Conservation (phyloP, 2,329 filamentous ascomycete species). For the Monosporascus sp. region DNA sequence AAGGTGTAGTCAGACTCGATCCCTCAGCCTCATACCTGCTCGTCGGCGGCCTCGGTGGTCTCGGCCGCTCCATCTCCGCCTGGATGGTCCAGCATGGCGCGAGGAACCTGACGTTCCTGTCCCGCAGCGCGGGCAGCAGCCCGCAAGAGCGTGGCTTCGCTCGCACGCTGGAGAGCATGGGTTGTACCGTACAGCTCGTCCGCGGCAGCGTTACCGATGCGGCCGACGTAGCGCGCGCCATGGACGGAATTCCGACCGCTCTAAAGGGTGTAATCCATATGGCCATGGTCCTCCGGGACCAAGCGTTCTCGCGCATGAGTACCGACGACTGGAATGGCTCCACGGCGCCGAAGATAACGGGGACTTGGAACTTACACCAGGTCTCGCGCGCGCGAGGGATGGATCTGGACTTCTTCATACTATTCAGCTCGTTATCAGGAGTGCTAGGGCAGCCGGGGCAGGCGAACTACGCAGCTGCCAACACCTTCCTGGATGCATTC, state of each 20-base stretch:
- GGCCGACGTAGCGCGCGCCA: background rate
- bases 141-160: constrained; percentile 2
- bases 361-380: too few species aligned
- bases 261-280: too few species aligned
- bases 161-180: constrained; percentile 9
- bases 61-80: constrained; percentile 27
- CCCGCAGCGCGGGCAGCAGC: background rate
- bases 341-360: too few species aligned
- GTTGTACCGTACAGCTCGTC: constrained; percentile 7
- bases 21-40: constrained; percentile 25
- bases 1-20: background rate
- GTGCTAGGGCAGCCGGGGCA: constrained; percentile 18
- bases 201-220: constrained; percentile 7
- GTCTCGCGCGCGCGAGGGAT: background rate
- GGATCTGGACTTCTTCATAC: constrained; percentile 28
- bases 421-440: constrained; percentile 17
- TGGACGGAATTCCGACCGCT: too few species aligned
- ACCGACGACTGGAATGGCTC: too few species aligned
- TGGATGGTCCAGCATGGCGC: constrained; percentile 31
- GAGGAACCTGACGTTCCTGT: constrained; percentile 18
- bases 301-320: too few species aligned
- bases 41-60: constrained; percentile 31
- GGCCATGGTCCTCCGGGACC: too few species aligned
- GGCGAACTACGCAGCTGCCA: constrained; percentile 28
- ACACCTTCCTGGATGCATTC: constrained; percentile 26